Conservation (phyloP, 257 asterid species). For the Penstemon newberryi region DNA sequence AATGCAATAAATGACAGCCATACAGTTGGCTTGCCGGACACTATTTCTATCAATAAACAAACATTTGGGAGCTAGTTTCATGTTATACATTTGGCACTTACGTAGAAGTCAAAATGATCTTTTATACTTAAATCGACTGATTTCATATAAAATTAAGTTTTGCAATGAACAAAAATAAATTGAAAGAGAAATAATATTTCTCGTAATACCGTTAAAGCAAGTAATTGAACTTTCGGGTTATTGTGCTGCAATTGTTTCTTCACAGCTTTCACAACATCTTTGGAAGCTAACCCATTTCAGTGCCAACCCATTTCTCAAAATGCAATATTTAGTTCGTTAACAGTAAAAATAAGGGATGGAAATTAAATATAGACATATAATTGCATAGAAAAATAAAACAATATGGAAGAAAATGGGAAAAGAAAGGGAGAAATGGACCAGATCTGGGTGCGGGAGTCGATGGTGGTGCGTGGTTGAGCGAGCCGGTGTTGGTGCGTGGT, state of each 20-base stretch:
- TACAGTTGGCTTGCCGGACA: no score
- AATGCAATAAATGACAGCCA: no score
- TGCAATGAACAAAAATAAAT: conserved; percentile 3
- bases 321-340: no score
- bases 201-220: conserved; percentile 80
- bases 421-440: no score
- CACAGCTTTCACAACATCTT: conserved; percentile 85
- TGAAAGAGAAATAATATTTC: neutral
- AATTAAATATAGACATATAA: no score
- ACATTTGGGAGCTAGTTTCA: neutral
- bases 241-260: conserved; percentile 92
- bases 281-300: neutral
- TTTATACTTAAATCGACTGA: neutral
- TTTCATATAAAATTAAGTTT: neutral
- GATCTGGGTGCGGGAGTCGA: no score
- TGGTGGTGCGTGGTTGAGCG: no score
- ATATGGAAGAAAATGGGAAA: no score
- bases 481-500: no score
- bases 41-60: neutral
- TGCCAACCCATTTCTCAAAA: no score
- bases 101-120: neutral
- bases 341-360: no score
- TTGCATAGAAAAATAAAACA: no score
- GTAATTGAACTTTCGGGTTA: conserved; percentile 87
- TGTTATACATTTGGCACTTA: neutral